Evolutionary conservation across 352 stramenopile species (phyloP), one percentile per base, ranked within the genome.

Genomic region (Phytopythium cucurbitacearum): DNA sequence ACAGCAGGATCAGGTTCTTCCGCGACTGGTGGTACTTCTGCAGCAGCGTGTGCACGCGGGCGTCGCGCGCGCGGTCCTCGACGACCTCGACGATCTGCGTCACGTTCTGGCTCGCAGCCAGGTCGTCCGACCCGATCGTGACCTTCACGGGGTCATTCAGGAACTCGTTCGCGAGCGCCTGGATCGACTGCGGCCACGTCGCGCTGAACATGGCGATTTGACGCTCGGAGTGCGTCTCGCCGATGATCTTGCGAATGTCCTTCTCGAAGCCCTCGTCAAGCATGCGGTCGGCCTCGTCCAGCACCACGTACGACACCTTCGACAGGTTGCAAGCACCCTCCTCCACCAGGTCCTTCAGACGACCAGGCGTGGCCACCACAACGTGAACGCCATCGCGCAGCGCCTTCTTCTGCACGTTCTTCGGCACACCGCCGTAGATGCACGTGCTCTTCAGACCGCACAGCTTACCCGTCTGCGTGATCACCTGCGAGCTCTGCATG

Each of bases 171-270:
- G 97, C 97, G 48, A 99, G 86, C 56, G 94, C 87, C 68, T 98
- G 95, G 63, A 99, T 98, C 32, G 80, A 97, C 62, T 97, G 87
- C 35, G 97, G 97, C 96, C 96, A 99, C 32, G 95, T 99, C 10
- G 96, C 95, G 33, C 78, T 95, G 78, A 99, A 99, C 95, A 99
- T 99, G 59, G 92, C 91, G 65, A 97, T 98, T 71, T 98, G 94
- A 16, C 95, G 83, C 65, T 94, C 73, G 33, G 61, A 51, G 64
- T 94, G 84, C 21, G 76, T 89, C 48, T 62, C 64, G 46, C 82
- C 79, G 40, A 96, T 96, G 57, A 96, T 95, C 51, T 76, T 69
- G 39, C 87, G 87, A 42, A 96, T 93, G 44, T 98, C 94, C 68
- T 98, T 95, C 67, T 98, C 93, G 58, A 99, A 99, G 9, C 96